phyloP scores from a whole-genome alignment of 345 rosid genomes.

The Capsella bursapastoris region DNA sequence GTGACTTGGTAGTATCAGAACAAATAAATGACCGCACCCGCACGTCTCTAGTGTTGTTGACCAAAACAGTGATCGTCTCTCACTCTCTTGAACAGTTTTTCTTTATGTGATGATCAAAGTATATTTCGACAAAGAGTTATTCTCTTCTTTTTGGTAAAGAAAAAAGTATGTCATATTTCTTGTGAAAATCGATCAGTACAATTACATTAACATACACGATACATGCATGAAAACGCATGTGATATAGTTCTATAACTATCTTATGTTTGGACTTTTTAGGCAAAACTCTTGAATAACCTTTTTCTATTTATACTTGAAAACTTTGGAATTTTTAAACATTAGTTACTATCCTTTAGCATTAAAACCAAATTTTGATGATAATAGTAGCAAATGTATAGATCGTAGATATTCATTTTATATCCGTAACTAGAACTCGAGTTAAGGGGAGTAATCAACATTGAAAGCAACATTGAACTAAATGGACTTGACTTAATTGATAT shows the following conservation, averaged over 20 bases:
- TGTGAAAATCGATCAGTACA: not conserved
- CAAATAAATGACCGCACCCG: not conserved
- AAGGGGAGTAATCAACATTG: not conserved
- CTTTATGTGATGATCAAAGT: not conserved
- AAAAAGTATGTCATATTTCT: not conserved
- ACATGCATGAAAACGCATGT: not conserved
- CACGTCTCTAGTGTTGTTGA: not conserved
- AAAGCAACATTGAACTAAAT: slow-evolving; percentile 1
- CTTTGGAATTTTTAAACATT: slow-evolving; percentile 1
- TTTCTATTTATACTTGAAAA: not conserved
- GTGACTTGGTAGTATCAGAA: slow-evolving; percentile 13
- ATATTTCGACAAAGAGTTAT: no score
- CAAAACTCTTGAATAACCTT: not conserved
- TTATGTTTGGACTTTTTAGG: not conserved
- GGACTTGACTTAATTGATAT: not conserved
- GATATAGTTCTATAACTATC: not conserved
- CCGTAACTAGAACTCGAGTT: not conserved
- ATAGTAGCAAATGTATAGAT: not conserved
- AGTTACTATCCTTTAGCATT: not conserved
- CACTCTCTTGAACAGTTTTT: no score
- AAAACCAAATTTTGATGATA: not conserved
- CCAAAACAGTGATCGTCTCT: not conserved
- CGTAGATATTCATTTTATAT: not conserved
- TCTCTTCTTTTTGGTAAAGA: no score
- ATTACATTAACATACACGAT: not conserved